Evolutionary conservation across 345 rosid genomes (phyloP).

Genomic region (Eucalyptus albens): DNA sequence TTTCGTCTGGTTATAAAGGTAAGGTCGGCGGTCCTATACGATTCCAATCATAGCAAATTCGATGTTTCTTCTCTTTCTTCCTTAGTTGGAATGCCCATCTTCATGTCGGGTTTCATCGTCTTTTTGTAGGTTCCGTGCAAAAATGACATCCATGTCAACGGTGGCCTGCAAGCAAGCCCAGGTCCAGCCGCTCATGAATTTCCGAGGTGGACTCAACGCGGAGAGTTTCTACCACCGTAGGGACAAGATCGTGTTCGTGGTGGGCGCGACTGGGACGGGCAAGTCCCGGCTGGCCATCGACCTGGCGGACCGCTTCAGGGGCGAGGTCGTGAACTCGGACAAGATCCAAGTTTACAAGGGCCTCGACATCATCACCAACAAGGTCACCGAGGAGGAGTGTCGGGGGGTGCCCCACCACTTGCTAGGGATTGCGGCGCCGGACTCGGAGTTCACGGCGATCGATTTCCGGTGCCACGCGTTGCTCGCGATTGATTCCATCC

Average conservation of each 20-base stretch:
- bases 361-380: constrained; percentile 16
- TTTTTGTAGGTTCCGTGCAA: not conserved
- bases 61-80: not conserved
- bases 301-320: constrained; percentile 1
- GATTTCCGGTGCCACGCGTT: constrained; percentile 8
- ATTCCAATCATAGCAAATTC: not conserved
- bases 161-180: not conserved
- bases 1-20: not conserved
- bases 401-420: constrained; percentile 26
- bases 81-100: not conserved
- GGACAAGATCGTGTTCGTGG: constrained; percentile 8
- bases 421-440: constrained; percentile 9
- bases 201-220: not conserved
- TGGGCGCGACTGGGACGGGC: constrained; percentile 22
- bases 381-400: constrained; percentile 9
- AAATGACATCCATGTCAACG: not conserved
- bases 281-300: constrained; percentile 24
- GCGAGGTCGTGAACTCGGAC: constrained; percentile 20
- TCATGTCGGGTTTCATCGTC: not conserved
- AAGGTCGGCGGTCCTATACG: not conserved
- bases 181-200: not conserved
- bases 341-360: constrained; percentile 23
- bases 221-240: not conserved
- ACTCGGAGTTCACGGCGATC: not conserved
- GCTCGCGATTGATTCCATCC: not conserved